Evolutionary conservation across 169 alveolate species (phyloP).

Genomic region (Cryptosporidium viatorum): DNA sequence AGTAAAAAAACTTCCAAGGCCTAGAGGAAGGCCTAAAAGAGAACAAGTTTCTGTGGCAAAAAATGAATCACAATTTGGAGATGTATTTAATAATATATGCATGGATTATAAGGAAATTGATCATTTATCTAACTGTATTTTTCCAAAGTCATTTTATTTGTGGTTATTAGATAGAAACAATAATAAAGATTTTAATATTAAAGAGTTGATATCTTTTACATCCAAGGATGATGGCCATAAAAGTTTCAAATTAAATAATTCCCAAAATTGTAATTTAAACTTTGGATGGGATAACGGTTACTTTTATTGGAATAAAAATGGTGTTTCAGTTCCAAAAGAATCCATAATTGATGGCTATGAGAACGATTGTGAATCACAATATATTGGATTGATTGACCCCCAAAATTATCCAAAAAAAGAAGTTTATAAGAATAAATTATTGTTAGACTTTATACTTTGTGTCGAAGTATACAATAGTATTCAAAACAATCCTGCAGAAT

Average conservation of each 20-base stretch:
- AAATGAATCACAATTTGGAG: conserved; percentile 15
- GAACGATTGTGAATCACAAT: neutral
- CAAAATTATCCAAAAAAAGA: conserved; percentile 52
- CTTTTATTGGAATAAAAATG: conserved; percentile 27
- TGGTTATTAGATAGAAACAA: conserved; percentile 17
- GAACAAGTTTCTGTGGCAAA: neutral
- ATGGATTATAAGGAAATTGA: conserved; percentile 39
- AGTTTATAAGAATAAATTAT: conserved; percentile 1
- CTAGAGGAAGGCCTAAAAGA: conserved; percentile 75
- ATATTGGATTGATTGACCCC: conserved; percentile 58
- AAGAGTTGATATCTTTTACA: neutral
- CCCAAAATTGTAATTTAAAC: too few relatives aligned
- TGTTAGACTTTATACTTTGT: conserved; percentile 42
- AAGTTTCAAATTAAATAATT: neutral
- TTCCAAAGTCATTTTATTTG: conserved; percentile 59
- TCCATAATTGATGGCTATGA: neutral
- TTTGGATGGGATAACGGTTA: conserved; percentile 27
- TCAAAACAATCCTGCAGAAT: conserved; percentile 35
- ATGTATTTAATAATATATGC: conserved; percentile 25
- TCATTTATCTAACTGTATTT: neutral
- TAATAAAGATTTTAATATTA: neutral
- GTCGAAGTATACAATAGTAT: conserved; percentile 23
- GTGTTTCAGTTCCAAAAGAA: neutral
- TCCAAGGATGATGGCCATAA: neutral
- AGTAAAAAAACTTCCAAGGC: conserved; percentile 50